phyloP scores from a whole-genome alignment of 495 filamentous ascomycete species.

The Thermochaetoides thermophila region DNA sequence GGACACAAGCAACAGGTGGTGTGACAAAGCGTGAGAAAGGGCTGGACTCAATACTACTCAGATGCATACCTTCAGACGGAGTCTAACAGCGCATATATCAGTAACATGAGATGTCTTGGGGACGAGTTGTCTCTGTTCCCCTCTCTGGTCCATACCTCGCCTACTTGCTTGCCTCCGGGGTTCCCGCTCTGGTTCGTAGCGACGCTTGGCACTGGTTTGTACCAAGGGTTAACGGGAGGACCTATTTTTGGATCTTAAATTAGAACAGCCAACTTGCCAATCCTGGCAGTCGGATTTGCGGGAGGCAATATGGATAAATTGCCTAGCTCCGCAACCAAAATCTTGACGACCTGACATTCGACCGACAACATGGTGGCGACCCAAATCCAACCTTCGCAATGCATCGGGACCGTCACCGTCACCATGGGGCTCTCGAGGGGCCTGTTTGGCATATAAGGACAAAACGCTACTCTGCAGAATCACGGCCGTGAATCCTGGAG shows the following conservation, averaged over 20 bases:
- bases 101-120: no score
- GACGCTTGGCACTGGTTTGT: no score
- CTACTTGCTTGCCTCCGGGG: background rate
- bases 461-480: no score
- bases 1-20: conserved; percentile 3
- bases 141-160: conserved; percentile 1
- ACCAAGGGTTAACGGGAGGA: background rate
- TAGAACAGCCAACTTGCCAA: conserved; percentile 11
- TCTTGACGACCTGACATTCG: conserved; percentile 2
- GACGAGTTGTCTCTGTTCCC: no score
- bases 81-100: no score
- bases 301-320: conserved; percentile 22
- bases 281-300: conserved; percentile 23
- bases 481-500: no score
- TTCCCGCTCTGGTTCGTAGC: background rate
- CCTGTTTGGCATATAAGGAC: conserved; percentile 6
- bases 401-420: background rate
- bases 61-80: no score
- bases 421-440: background rate
- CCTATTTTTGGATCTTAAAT: conserved; percentile 9
- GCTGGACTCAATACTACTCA: no score
- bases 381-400: no score
- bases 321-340: conserved; percentile 14
- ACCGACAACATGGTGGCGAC: conserved; percentile 5
- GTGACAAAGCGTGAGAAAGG: conserved; percentile 1